phyloP scores from a whole-genome alignment of 768 basidiomycete genomes.

The Peribolospora kevripleyi region DNA sequence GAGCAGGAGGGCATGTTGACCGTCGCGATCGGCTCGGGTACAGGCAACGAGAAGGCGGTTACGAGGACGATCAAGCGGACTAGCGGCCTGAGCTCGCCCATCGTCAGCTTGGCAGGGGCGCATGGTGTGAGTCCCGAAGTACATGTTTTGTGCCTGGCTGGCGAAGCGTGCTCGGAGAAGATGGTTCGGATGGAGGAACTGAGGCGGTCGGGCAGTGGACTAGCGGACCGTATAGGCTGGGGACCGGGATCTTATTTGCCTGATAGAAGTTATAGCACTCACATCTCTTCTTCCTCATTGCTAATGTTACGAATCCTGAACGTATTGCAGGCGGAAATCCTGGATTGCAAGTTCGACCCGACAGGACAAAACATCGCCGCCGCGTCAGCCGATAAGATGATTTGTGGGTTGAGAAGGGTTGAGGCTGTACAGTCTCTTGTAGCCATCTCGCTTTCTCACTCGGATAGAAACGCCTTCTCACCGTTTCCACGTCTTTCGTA shows the following conservation, averaged over 20 bases:
- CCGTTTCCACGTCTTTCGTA: neutral
- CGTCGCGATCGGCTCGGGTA: constrained; percentile 27
- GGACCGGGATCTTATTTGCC: neutral
- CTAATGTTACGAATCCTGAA: neutral
- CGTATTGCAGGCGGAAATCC: constrained; percentile 42
- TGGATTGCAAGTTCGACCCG: constrained; percentile 81
- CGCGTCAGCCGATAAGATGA: constrained; percentile 64
- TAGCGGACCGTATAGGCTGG: neutral
- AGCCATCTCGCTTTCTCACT: too few relatives aligned
- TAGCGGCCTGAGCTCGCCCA: constrained; percentile 79
- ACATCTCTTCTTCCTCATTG: neutral
- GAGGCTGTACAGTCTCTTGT: neutral
- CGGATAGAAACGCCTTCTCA: neutral
- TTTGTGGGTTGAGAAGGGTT: constrained; percentile 37
- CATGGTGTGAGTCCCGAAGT: constrained; percentile 40
- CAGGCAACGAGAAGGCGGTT: constrained; percentile 52
- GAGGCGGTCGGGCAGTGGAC: neutral
- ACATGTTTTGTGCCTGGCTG: neutral
- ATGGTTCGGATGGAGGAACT: neutral
- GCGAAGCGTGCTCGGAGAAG: neutral
- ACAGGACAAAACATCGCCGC: constrained; percentile 84
- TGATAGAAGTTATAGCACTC: neutral
- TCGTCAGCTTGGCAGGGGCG: constrained; percentile 66
- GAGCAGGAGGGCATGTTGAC: neutral
- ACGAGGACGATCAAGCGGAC: constrained; percentile 71